Base-by-base conservation (phyloP, 257 asterid genomes). In the Solanum stenotomum region DNA sequence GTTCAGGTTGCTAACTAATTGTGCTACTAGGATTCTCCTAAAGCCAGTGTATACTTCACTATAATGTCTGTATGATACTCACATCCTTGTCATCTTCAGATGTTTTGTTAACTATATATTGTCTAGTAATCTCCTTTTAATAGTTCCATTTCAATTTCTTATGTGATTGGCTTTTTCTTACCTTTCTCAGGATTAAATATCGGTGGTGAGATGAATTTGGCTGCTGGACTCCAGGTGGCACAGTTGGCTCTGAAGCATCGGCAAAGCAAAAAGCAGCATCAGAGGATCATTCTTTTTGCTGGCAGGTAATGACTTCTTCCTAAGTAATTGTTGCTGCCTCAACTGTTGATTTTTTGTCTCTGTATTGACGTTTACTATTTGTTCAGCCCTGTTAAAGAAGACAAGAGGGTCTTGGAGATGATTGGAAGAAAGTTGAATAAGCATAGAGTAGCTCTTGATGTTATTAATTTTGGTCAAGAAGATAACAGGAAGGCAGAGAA, bases 221-320 rank as follows among this genome's bases (percentile, higher is more conserved):
- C 98, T n/a, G 95, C 98, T 87, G 99, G 96, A 86, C 94, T 97
- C 91, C 99, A 97, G 92, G 98, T 97, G 87, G 99, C 99, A 9
- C 98, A 96, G 93, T 88, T 96, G 93, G 98, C 98, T 87, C 95
- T 97, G 84, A 97, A 97, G 94, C 99, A 96, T 93, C 96, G 98
- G 61, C 99, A 95, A 89, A 97, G 96, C 91, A 96, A 97, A 94
- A 95, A 94, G 93, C 99, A 97, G 72, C 97, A 96, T 49, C 99
- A 95, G 75, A 94, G 99, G 92, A 97, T 97, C 88, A 95, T 97
- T 82, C 98, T 97, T 37, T 97, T 97, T 91, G 96, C 94, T 74
- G 99, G 99, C 92, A 95, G 99, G 99, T 97, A 76, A 71, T 76
- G 83, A 8, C 44, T 88, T 5, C 35, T 88, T 44, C 79, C 70